Evolutionary conservation across 169 alveolate species (phyloP), one percentile per base, ranked within the genome.

Genomic region (Perkinsus olseni): DNA sequence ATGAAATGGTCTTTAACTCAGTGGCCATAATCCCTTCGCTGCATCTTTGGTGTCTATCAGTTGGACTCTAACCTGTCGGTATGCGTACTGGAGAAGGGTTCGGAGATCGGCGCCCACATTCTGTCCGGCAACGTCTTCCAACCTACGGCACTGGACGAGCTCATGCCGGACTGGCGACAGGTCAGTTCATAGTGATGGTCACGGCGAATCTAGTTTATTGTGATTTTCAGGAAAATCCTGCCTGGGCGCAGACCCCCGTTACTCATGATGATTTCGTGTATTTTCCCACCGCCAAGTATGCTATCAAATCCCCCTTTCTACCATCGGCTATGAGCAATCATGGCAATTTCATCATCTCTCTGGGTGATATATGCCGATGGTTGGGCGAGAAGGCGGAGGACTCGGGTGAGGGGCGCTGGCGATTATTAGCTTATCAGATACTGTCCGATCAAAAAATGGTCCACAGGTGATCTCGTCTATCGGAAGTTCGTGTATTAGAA

Each of bases 311-410:
- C 90, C 98, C 98, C 36, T 91, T 94, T 24, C 48, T 96, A 62
- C 98, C 98, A 45, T 74, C 93, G 0, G 74, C 95, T 38, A 91
- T 96, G n/a, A 95, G 95, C 74, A 96, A 97, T 91, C 93, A 91
- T 10, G 98, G 95, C 36, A 97, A 97, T 94, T 97, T 95, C 95
- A 94, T 97, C 51, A 95, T 96, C 92, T 95, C 97, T 39, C 96
- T 97, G 34, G 98, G 99, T 0, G 94, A 94, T n/a, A 92, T 97
- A 3, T 95, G 97, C 94, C 94, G 94, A 31, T 97, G 99, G 99
- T 94, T 97, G 74, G 97, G 97, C 1, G 97, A 95, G 92, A 93
- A 96, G 92, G 99, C 98, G 0, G 98, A 97, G 93, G 96, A 94
- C 34, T 48, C 28, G 0, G 82, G 82, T 62, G 50, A 40, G 50